phyloP scores from a whole-genome alignment of 148 eudicot genomes.

The Rhododendron griersonianum region DNA sequence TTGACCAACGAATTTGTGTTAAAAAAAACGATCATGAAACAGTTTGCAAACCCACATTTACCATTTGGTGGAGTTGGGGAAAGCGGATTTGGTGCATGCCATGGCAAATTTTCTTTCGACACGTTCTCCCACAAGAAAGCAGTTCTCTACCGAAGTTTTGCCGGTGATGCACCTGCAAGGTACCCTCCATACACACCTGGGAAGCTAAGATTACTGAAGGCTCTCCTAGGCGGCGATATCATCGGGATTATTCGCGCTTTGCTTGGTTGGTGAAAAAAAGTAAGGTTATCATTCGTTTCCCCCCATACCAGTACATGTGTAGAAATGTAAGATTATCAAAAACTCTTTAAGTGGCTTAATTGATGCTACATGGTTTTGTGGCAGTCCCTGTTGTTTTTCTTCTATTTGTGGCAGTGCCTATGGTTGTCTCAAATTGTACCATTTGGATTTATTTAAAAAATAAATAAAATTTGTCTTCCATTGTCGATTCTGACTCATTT shows the following conservation, averaged over 20 bases:
- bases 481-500: not conserved
- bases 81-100: conserved; percentile 83
- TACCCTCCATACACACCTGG: conserved; percentile 72
- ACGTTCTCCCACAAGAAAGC: conserved; percentile 82
- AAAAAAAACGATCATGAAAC: conserved; percentile 5
- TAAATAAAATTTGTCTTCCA: not conserved
- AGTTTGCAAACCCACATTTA: conserved; percentile 53
- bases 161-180: conserved; percentile 59
- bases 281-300: not conserved
- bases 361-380: not conserved
- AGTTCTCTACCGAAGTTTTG: conserved; percentile 52
- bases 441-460: not conserved
- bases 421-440: not conserved
- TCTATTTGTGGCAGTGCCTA: not conserved
- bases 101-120: conserved; percentile 80
- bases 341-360: not conserved
- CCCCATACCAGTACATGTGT: not conserved
- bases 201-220: conserved; percentile 54
- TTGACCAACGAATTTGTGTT: not conserved
- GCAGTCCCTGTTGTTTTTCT: not conserved
- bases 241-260: conserved; percentile 52
- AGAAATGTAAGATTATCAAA: not conserved
- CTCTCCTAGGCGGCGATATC: conserved; percentile 47
- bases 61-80: conserved; percentile 92
- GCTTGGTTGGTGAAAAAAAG: conserved; percentile 3